phyloP scores from a whole-genome alignment of 2,329 filamentous ascomycete genomes.

The Raffaelea deltoideospora region DNA sequence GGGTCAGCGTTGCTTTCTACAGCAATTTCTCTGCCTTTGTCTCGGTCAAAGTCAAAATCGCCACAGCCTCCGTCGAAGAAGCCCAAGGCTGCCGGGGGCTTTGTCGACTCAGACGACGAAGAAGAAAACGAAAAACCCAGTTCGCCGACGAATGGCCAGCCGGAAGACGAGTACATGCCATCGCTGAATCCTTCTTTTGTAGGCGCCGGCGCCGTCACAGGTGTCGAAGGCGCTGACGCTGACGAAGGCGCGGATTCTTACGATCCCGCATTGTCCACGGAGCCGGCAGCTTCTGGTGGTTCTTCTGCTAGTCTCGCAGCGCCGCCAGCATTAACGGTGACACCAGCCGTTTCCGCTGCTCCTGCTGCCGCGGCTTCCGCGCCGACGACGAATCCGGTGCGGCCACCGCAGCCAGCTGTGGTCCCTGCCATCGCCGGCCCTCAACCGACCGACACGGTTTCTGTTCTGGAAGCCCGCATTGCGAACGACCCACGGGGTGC shows the following conservation, averaged over 20 bases:
- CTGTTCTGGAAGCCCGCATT: constrained; percentile 77
- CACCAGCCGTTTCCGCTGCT: constrained; percentile 10
- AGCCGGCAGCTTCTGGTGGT: too few relatives aligned
- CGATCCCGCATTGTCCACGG: background rate
- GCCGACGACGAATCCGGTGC: background rate
- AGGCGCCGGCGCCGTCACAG: background rate
- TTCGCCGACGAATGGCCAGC: background rate
- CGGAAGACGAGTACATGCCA: background rate
- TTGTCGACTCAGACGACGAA: constrained; percentile 45
- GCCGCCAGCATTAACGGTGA: background rate
- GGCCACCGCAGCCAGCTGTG: constrained; percentile 6
- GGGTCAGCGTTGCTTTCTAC: background rate
- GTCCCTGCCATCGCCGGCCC: constrained; percentile 12
- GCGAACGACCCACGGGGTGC: constrained; percentile 87
- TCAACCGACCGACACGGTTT: constrained; percentile 55
- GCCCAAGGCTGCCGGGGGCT: constrained; percentile 44
- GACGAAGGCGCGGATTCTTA: background rate
- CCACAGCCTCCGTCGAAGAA: constrained; percentile 31
- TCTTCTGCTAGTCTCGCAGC: too few relatives aligned
- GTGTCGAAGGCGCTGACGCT: too few relatives aligned
- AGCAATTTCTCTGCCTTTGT: background rate
- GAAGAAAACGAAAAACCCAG: constrained; percentile 23
- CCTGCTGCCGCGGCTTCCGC: constrained; percentile 3
- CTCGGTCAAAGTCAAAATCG: background rate
- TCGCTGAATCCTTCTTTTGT: too few relatives aligned